Evolutionary conservation across 768 basidiomycete species (phyloP), one percentile per base, ranked within the genome.

Genomic region (Hirschioporus abietinus): DNA sequence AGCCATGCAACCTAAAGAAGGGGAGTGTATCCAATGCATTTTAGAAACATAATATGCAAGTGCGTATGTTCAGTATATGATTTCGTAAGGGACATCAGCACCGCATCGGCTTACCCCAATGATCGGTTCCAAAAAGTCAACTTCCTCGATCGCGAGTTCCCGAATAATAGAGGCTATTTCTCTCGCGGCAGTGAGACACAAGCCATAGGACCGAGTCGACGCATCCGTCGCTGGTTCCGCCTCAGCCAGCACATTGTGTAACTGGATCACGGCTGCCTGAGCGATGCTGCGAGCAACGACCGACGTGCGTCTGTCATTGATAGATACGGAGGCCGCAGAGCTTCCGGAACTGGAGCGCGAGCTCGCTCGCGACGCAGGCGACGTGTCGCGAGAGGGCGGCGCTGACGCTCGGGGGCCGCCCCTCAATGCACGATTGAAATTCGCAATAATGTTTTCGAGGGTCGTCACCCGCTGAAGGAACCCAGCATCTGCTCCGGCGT

Each of bases 251-350:
- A 63, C 60, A 34, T 64, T 63, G 68, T 74, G 71, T 61, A 76
- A 68, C 65, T 74, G 72, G 58, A 76, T 73, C 20, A 67, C 58
- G 20, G 75, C 72, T 1, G 67, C 70, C 65, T 69, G 70, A 12
- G 71, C 69, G 30, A 73, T 60, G 17, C 71, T 72, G 34, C 70
- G 67, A n/a, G 66, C 67, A 5, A 74, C 65, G 23, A 74, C 66
- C 4, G 69, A 57, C 60, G 71, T 69, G 23, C 65, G 68, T 30
- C 65, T 64, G 60, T 69, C 71, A 25, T 70, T 70, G 18, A 58
- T 35, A 27, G 57, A 60, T 35, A 67, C 42, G 66, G 35, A 52
- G 12, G 65, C 67, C 35, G 64, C 57, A 64, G 27, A 10, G 26
- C 24, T 36, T 18, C 63, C 24, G 15, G 42, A 52, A 10, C 42